These are phyloP conservation scores for Tolypocladium ophioglossoides DNA, from an alignment of 2,329 filamentous ascomycete species.

Conservation along the genomic window DNA sequence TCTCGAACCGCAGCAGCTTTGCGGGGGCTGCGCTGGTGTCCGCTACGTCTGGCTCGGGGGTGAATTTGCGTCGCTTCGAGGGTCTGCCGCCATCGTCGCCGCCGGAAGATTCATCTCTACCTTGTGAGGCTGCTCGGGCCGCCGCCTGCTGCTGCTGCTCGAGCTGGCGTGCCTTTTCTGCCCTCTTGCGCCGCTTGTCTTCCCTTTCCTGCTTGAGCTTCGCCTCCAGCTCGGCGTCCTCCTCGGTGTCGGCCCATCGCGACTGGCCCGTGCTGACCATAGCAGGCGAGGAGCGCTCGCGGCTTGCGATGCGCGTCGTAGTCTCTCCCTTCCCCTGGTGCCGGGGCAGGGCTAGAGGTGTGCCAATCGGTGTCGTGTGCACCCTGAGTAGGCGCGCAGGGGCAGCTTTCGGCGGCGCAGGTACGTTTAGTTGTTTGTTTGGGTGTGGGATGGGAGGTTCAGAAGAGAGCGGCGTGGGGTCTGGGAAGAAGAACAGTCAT, in stretches of 20 bases:
- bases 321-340: constrained; percentile 4
- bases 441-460: neutral
- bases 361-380: neutral
- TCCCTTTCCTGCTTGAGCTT: constrained; percentile 74
- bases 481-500: neutral
- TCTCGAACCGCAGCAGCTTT: constrained; percentile 62
- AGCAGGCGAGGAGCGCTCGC: neutral
- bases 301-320: neutral
- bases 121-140: neutral
- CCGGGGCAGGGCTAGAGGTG: neutral
- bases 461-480: neutral
- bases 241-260: constrained; percentile 79
- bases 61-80: constrained; percentile 52
- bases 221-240: constrained; percentile 65
- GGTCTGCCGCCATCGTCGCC: constrained; percentile 30
- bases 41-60: constrained; percentile 28
- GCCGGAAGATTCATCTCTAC: neutral
- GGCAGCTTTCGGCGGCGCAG: neutral
- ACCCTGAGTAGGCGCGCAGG: neutral
- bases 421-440: neutral
- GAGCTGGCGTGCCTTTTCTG: neutral
- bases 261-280: constrained; percentile 59
- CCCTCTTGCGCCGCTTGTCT: constrained; percentile 61
- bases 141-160: neutral
- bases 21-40: constrained; percentile 14